Evolutionary conservation across 192 early-diverging fungal species (phyloP).

Genomic region (Umbelopsis sp.): DNA sequence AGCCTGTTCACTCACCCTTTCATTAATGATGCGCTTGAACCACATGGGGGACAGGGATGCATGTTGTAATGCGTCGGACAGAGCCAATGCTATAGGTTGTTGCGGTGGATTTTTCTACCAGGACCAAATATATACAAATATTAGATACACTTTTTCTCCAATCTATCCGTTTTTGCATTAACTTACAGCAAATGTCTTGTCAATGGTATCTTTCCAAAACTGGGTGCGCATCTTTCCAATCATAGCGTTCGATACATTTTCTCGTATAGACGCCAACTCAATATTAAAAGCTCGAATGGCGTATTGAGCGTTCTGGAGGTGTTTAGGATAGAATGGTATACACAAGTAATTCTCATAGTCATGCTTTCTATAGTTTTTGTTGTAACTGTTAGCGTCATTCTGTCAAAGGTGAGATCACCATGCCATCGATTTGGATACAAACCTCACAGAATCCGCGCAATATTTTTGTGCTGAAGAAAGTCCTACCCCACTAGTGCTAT

Average conservation of each 20-base stretch:
- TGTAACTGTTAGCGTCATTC: background rate
- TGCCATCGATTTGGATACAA: background rate
- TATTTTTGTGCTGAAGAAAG: constrained; percentile 24
- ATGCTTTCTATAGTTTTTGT: constrained; percentile 38
- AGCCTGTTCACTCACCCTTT: constrained; percentile 43
- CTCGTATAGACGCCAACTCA: constrained; percentile 80
- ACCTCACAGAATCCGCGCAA: constrained; percentile 29
- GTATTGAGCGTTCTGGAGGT: constrained; percentile 66
- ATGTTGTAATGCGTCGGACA: constrained; percentile 62
- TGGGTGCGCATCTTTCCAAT: constrained; percentile 82
- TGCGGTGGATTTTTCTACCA: constrained; percentile 65
- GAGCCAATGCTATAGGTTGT: constrained; percentile 74
- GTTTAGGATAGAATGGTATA: constrained; percentile 74
- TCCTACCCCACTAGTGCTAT: background rate
- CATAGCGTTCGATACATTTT: constrained; percentile 63
- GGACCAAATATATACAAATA: background rate
- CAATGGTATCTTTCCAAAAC: constrained; percentile 89
- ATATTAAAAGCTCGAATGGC: constrained; percentile 89
- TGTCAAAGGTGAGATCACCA: background rate
- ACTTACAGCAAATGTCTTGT: constrained; percentile 61
- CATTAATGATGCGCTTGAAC: constrained; percentile 79
- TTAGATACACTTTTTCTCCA: background rate
- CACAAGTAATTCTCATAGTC: constrained; percentile 83
- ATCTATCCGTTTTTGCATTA: background rate
- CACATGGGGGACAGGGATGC: constrained; percentile 69